phyloP scores from a whole-genome alignment of 164 flowering plant species.

The Vitis amurensis region DNA sequence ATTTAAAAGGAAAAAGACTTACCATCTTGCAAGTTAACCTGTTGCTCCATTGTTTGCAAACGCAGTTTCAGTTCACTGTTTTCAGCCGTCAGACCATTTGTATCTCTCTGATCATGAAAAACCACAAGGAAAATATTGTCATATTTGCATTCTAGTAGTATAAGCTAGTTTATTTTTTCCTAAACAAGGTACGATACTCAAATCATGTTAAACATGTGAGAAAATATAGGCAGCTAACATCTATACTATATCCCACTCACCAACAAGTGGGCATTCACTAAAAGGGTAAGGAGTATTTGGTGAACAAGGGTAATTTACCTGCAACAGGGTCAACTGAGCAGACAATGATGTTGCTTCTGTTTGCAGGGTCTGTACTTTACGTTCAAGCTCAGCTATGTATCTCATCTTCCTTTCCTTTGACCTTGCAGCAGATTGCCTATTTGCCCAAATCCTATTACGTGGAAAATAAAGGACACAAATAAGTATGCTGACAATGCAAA shows the following conservation, averaged over 20 bases:
- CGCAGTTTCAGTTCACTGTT: conserved; percentile 90
- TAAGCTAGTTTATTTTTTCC: too few species aligned
- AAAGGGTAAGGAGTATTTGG: background rate
- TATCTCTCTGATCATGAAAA: conserved; percentile 73
- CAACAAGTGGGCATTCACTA: background rate
- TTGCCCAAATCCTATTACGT: conserved; percentile 87
- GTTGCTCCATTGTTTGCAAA: conserved; percentile 93
- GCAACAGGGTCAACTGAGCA: conserved; percentile 87
- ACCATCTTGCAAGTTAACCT: conserved; percentile 98
- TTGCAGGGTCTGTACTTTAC: conserved; percentile 91
- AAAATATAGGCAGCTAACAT: background rate
- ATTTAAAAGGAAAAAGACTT: conserved; percentile 12
- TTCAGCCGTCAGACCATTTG: conserved; percentile 81
- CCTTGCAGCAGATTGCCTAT: conserved; percentile 98
- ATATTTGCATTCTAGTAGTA: background rate
- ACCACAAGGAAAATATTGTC: background rate
- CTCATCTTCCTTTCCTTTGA: conserved; percentile 99
- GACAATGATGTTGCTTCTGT: conserved; percentile 91
- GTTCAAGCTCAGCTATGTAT: conserved; percentile 91
- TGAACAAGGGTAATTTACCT: conserved; percentile 41
- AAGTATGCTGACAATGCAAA: background rate
- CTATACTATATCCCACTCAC: background rate
- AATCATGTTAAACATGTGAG: background rate
- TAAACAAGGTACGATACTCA: too few species aligned
- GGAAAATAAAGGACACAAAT: background rate